These are phyloP conservation scores for Pichia terricola DNA, from an alignment of 1,139 yeast genomes.

Conservation along the genomic window DNA sequence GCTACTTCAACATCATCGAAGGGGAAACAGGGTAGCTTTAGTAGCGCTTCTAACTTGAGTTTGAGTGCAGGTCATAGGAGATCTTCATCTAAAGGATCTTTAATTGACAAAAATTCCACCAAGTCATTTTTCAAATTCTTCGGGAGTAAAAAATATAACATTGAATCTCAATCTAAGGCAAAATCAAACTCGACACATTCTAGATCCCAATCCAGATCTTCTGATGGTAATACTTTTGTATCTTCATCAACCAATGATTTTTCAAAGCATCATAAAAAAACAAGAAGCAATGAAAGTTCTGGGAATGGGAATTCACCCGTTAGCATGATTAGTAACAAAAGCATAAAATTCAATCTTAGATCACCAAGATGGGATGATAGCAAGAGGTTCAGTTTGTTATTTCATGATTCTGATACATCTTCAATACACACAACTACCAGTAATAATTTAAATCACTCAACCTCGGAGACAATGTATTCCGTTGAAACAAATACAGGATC, in stretches of 20 bases:
- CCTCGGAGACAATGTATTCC: no score
- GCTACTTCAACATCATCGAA: no score
- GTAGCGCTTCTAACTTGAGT: no score
- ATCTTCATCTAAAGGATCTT: constrained; percentile 22
- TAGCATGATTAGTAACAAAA: background rate
- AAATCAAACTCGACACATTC: background rate
- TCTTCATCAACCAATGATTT: background rate
- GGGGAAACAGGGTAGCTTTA: no score
- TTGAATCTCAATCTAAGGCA: background rate
- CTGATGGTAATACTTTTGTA: no score
- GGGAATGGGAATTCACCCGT: background rate
- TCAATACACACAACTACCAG: no score
- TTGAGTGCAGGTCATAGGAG: no score
- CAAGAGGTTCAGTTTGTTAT: background rate
- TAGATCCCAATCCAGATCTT: background rate
- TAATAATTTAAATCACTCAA: no score
- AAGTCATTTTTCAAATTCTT: constrained; percentile 27
- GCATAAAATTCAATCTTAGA: background rate
- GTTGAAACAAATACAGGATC: no score
- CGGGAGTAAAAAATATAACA: constrained; percentile 9
- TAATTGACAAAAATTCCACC: constrained; percentile 21
- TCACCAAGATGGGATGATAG: constrained; percentile 1
- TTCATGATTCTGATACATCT: no score
- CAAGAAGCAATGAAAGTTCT: background rate
- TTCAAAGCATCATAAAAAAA: background rate